Evolutionary conservation across 2,329 filamentous ascomycete species (phyloP).

Genomic region (Gremmenia infestans): DNA sequence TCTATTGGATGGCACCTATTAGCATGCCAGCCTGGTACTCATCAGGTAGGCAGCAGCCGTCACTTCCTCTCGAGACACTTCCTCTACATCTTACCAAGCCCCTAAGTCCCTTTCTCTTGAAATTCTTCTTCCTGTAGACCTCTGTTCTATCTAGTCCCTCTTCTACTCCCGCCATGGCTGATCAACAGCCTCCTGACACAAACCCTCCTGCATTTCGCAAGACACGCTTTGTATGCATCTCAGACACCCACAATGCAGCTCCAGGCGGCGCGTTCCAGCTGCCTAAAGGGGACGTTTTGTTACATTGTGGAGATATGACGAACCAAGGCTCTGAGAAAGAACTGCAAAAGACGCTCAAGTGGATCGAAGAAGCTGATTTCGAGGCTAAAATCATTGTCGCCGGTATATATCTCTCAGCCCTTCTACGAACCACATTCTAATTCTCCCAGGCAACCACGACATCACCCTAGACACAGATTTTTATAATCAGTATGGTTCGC

Average conservation of each 20-base stretch:
- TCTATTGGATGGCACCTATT: neutral
- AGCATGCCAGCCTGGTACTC: neutral
- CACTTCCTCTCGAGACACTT: neutral
- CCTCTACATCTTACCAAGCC: neutral
- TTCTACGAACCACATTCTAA: constrained; percentile 8
- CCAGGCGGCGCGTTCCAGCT: constrained; percentile 50
- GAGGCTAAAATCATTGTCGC: constrained; percentile 67
- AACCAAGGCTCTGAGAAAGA: constrained; percentile 62
- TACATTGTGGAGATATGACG: constrained; percentile 72
- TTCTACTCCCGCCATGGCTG: neutral
- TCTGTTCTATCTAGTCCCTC: neutral
- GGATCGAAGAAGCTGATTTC: constrained; percentile 64
- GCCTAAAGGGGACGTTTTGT: constrained; percentile 66
- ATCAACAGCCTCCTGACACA: neutral
- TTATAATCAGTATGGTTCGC: constrained; percentile 46
- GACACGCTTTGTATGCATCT: constrained; percentile 68
- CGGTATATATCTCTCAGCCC: constrained; percentile 40
- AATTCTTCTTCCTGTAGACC: neutral
- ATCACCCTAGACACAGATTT: constrained; percentile 63
- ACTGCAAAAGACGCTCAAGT: constrained; percentile 56
- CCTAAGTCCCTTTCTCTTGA: neutral
- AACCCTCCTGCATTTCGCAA: constrained; percentile 26
- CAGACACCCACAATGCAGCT: constrained; percentile 68
- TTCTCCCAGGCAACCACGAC: constrained; percentile 64
- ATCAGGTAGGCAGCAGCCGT: neutral